Evolutionary conservation across 768 basidiomycete species (phyloP).

Genomic region (Mycena chlorophos): DNA sequence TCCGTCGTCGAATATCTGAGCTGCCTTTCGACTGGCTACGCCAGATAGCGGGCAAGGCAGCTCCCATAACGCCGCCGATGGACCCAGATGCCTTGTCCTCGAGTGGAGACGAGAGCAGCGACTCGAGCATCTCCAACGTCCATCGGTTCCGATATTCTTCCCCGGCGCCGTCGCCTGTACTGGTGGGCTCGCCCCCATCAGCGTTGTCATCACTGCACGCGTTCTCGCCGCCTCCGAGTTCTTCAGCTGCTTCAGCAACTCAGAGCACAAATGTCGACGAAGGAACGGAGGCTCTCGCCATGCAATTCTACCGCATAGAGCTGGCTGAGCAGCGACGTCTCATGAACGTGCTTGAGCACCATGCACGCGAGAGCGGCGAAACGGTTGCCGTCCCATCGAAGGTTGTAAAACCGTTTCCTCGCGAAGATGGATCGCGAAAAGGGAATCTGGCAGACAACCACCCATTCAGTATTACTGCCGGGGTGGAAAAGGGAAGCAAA

Average conservation of each 20-base stretch:
- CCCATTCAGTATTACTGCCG: slow-evolving; percentile 94
- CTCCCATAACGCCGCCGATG: slow-evolving; percentile 16
- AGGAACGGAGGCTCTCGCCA: slow-evolving; percentile 77
- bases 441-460: neutral
- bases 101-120: slow-evolving; percentile 36
- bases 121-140: slow-evolving; percentile 9
- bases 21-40: slow-evolving; percentile 81
- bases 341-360: slow-evolving; percentile 90
- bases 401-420: neutral
- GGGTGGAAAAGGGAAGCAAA: slow-evolving; percentile 91
- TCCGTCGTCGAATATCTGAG: slow-evolving; percentile 62
- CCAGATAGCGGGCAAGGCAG: slow-evolving; percentile 63
- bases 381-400: slow-evolving; percentile 12
- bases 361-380: slow-evolving; percentile 59
- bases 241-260: slow-evolving; percentile 30
- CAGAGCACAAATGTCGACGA: slow-evolving; percentile 52
- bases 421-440: neutral
- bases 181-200: slow-evolving; percentile 2
- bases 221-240: slow-evolving; percentile 31
- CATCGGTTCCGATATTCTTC: slow-evolving; percentile 17
- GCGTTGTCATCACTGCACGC: neutral
- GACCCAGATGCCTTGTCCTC: slow-evolving; percentile 16
- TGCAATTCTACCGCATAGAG: slow-evolving; percentile 93
- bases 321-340: slow-evolving; percentile 86
- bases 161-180: slow-evolving; percentile 13